Evolutionary conservation across 2,329 filamentous ascomycete genomes (phyloP).

Genomic region (Anthostomella pinea): DNA sequence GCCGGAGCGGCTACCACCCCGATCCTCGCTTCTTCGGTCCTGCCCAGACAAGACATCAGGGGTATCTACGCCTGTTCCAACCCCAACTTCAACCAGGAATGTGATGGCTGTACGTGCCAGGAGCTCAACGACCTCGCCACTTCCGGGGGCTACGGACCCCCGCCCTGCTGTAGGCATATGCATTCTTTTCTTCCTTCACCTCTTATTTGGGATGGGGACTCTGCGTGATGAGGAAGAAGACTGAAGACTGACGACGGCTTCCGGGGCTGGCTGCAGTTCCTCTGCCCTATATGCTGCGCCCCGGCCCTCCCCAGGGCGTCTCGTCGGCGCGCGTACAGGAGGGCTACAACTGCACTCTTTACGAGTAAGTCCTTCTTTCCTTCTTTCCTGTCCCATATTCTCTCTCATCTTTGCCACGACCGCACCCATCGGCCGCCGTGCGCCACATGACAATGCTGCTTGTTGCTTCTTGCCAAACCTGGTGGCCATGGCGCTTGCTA

Average conservation of each 20-base stretch:
- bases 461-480: no score
- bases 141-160: conserved; percentile 17
- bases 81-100: conserved; percentile 24
- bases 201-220: not conserved
- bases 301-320: conserved; percentile 24
- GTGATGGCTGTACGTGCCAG: conserved; percentile 21
- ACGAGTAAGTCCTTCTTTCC: conserved; percentile 16
- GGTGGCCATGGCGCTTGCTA: no score
- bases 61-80: conserved; percentile 27
- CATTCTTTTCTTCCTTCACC: not conserved
- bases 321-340: conserved; percentile 24
- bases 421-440: no score
- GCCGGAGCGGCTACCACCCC: not conserved
- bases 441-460: not conserved
- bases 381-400: not conserved
- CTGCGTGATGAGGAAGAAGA: not conserved
- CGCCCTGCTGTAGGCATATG: conserved; percentile 22
- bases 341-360: conserved; percentile 26
- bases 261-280: conserved; percentile 11
- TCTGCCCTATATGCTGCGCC: conserved; percentile 21
- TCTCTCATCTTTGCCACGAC: not conserved
- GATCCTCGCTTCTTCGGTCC: not conserved
- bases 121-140: conserved; percentile 15
- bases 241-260: not conserved
- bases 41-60: conserved; percentile 17